Percentiles rank a stretch among this genome's conserved stretches.
Conservation (phyloP, 768 basidiomycete genomes). For the Sporobolomyces phaffii region DNA sequence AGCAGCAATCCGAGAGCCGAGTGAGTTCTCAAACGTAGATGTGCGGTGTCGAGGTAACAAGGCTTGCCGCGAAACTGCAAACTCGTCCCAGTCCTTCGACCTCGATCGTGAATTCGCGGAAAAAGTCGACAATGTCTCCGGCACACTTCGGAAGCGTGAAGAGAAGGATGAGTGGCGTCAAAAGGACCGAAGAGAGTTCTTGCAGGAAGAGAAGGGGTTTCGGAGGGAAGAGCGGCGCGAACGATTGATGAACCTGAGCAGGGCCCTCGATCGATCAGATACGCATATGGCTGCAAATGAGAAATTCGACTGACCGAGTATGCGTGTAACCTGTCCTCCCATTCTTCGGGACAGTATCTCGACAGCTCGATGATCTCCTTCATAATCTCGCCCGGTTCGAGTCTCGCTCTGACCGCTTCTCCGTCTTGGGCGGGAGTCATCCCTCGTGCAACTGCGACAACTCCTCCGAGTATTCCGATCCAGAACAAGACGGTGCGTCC, state of each 20-base stretch:
- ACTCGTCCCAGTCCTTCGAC: constrained; percentile 94
- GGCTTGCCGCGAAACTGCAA: constrained; percentile 81
- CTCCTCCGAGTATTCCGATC: constrained; percentile 73
- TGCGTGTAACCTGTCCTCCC: constrained; percentile 82
- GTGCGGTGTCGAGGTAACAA: no score
- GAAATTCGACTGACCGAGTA: constrained; percentile 59
- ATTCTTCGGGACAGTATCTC: constrained; percentile 90
- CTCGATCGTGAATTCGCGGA: constrained; percentile 95
- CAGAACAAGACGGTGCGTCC: constrained; percentile 93
- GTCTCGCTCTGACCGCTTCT: constrained; percentile 56
- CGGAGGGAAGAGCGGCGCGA: constrained; percentile 87
- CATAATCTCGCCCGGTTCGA: constrained; percentile 85
- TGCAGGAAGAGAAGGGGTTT: constrained; percentile 79
- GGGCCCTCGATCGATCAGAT: background rate
- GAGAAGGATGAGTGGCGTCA: constrained; percentile 91
- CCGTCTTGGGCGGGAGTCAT: constrained; percentile 89
- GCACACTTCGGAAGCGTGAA: constrained; percentile 85
- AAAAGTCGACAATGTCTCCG: constrained; percentile 89
- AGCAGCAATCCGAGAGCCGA: no score
- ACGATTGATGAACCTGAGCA: constrained; percentile 83
- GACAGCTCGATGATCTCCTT: constrained; percentile 86
- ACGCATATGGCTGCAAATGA: background rate
- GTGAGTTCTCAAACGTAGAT: no score
- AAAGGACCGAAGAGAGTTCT: constrained; percentile 80
- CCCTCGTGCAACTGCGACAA: constrained; percentile 81